Conservation (phyloP, 805 yeast species). For the Saturnispora dispora region DNA sequence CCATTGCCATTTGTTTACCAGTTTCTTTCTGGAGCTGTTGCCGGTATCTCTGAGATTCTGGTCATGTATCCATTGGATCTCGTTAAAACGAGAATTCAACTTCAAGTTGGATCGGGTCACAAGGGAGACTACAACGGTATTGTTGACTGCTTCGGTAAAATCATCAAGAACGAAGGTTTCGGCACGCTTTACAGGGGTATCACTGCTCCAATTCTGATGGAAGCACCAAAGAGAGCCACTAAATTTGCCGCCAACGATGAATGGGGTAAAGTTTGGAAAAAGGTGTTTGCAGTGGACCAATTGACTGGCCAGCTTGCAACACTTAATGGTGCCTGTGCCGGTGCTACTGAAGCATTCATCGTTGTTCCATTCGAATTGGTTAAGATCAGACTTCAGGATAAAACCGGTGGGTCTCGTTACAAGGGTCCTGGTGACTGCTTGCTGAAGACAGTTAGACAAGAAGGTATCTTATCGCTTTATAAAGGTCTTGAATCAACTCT, state of each 20-base stretch:
- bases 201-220: constrained; percentile 94
- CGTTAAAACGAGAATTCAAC: constrained; percentile 92
- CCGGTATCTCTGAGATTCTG: constrained; percentile 93
- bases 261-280: constrained; percentile 80
- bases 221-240: constrained; percentile 98
- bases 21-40: constrained; percentile 84
- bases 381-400: constrained; percentile 91
- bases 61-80: constrained; percentile 97
- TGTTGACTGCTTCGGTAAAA: constrained; percentile 73
- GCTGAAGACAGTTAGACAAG: constrained; percentile 54
- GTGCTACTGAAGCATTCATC: constrained; percentile 92
- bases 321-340: constrained; percentile 96
- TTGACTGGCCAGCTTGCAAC: constrained; percentile 80
- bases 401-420: constrained; percentile 46
- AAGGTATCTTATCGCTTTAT: constrained; percentile 78
- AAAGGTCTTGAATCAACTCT: constrained; percentile 94
- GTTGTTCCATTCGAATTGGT: constrained; percentile 97
- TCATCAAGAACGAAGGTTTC: constrained; percentile 78
- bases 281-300: constrained; percentile 54
- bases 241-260: constrained; percentile 97
- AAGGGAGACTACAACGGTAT: constrained; percentile 73
- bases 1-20: constrained; percentile 89
- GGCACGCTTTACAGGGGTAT: constrained; percentile 86
- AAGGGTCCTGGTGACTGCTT: constrained; percentile 81
- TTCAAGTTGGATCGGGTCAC: constrained; percentile 50